Percentiles rank a stretch among this genome's conserved stretches.
These are phyloP conservation scores for Chrysochromulina tobinii DNA, from an alignment of 78 protist genomes.

Conservation along the genomic window DNA sequence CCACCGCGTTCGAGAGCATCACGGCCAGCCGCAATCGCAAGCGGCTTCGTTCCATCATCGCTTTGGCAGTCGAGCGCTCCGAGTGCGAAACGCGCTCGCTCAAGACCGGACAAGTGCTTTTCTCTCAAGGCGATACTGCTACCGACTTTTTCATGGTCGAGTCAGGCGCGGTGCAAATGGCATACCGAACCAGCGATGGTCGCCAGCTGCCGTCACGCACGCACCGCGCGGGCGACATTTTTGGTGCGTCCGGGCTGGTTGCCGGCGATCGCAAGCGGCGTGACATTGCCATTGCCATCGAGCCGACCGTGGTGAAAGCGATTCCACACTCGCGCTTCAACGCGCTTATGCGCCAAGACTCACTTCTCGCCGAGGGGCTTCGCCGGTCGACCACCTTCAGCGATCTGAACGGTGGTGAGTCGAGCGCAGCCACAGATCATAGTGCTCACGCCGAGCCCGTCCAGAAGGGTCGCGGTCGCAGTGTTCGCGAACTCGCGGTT, in stretches of 20 bases:
- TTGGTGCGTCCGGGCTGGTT: not conserved
- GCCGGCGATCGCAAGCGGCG: not conserved
- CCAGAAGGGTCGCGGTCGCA: too few relatives aligned
- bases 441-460: too few relatives aligned
- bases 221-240: not conserved
- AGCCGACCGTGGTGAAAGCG: too few relatives aligned
- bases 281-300: too few relatives aligned
- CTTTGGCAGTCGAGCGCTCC: not conserved
- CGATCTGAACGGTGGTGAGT: too few relatives aligned
- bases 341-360: too few relatives aligned
- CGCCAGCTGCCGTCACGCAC: not conserved
- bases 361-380: too few relatives aligned
- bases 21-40: not conserved
- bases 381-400: too few relatives aligned
- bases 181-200: not conserved
- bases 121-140: not conserved
- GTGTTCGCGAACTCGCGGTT: too few relatives aligned
- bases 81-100: not conserved
- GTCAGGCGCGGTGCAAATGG: not conserved
- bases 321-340: too few relatives aligned
- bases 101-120: not conserved
- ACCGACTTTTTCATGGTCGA: not conserved
- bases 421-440: too few relatives aligned
- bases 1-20: not conserved
- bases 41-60: not conserved